phyloP scores from a whole-genome alignment of 1,284 basidiomycete genomes.

The Cutaneotrichosporon cavernicola region DNA sequence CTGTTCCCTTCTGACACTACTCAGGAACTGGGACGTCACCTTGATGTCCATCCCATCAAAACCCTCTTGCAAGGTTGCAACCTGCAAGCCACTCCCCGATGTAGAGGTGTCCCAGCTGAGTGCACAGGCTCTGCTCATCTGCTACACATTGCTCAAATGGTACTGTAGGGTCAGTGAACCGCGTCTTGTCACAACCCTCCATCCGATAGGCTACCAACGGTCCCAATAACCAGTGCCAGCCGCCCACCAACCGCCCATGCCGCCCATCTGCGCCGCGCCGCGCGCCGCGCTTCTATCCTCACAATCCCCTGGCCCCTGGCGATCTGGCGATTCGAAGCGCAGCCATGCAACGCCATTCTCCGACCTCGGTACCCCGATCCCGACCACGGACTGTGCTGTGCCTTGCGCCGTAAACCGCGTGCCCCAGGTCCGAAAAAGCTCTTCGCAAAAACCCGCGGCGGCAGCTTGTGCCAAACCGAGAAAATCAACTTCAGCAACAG shows the following conservation, averaged over 20 bases:
- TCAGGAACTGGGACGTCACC: too few species aligned
- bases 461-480: slow-evolving; percentile 4
- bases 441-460: slow-evolving; percentile 8
- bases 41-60: too few species aligned
- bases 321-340: background rate
- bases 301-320: background rate
- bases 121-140: too few species aligned
- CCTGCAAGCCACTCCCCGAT: too few species aligned
- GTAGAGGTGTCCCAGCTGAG: too few species aligned
- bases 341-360: background rate
- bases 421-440: background rate
- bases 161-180: too few species aligned
- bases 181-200: too few species aligned
- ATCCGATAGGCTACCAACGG: background rate
- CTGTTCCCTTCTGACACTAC: background rate
- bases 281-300: background rate
- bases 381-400: background rate
- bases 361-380: too few species aligned
- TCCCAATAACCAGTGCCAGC: background rate
- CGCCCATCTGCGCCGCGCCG: background rate
- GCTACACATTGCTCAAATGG: too few species aligned
- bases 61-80: too few species aligned
- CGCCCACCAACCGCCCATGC: background rate
- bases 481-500: too few species aligned
- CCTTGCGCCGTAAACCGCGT: background rate